Percentiles rank a stretch among this genome's conserved stretches.
Evolutionary conservation across 2,329 filamentous ascomycete species (phyloP).

Genomic region (Geosmithia putterillii): DNA sequence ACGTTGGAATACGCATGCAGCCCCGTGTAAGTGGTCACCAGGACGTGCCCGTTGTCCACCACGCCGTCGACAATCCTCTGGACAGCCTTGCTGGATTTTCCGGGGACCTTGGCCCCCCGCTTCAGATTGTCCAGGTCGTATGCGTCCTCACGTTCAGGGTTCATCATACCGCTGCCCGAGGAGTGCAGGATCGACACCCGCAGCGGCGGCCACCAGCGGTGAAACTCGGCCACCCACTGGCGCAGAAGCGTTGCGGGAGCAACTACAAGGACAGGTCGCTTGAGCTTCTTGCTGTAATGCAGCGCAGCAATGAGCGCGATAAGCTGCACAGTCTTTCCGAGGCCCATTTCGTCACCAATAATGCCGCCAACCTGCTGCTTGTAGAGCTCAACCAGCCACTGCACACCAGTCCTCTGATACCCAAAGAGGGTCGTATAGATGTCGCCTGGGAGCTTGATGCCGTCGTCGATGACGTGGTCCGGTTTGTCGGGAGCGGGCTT

Average conservation of each 20-base stretch:
- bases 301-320: constrained; percentile 77
- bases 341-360: constrained; percentile 93
- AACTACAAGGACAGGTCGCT: constrained; percentile 79
- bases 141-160: constrained; percentile 51
- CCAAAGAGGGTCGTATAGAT: constrained; percentile 88
- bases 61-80: constrained; percentile 74
- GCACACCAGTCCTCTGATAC: constrained; percentile 93
- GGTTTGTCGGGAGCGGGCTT: constrained; percentile 74
- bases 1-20: constrained; percentile 85
- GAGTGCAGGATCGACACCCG: constrained; percentile 91
- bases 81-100: constrained; percentile 33
- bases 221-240: constrained; percentile 98
- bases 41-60: constrained; percentile 72
- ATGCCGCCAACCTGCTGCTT: constrained; percentile 86
- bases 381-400: constrained; percentile 91
- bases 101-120: constrained; percentile 23
- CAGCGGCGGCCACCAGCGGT: constrained; percentile 98
- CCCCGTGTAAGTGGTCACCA: constrained; percentile 92
- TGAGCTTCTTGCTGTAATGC: constrained; percentile 79
- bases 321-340: constrained; percentile 77
- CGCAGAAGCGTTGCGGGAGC: constrained; percentile 89
- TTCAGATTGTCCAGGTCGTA: constrained; percentile 32
- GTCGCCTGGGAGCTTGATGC: constrained; percentile 75
- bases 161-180: constrained; percentile 92
- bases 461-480: constrained; percentile 64